Evolutionary conservation across 1,284 basidiomycete genomes (phyloP).

Genomic region (Cryptococcus maquisensis): DNA sequence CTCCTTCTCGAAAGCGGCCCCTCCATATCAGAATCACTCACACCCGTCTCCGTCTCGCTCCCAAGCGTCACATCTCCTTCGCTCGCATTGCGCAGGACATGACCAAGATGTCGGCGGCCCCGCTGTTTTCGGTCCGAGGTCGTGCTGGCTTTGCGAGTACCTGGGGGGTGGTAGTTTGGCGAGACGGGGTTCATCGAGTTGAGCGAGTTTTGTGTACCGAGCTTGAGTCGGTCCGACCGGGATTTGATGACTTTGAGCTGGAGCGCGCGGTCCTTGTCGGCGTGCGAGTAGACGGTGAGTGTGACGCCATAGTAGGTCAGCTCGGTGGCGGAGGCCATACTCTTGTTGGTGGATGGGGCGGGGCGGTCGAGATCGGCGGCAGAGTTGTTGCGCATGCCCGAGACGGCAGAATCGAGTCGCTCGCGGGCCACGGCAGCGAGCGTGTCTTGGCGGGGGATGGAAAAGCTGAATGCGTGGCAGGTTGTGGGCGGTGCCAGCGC

Average conservation of each 20-base stretch:
- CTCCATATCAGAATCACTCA: slow-evolving; percentile 65
- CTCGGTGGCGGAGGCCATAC: slow-evolving; percentile 37
- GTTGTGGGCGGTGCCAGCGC: slow-evolving; percentile 86
- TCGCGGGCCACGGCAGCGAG: slow-evolving; percentile 28
- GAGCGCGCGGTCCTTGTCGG: slow-evolving; percentile 71
- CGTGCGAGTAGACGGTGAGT: slow-evolving; percentile 88
- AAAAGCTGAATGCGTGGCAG: slow-evolving; percentile 86
- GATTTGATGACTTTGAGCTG: slow-evolving; percentile 34
- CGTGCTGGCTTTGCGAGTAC: slow-evolving; percentile 1
- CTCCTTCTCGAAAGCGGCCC: slow-evolving; percentile 44
- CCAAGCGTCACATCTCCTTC: slow-evolving; percentile 6
- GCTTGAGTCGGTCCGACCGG: slow-evolving; percentile 13
- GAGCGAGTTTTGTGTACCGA: slow-evolving; percentile 9
- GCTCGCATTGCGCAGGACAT: slow-evolving; percentile 5
- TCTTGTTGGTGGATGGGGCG: slow-evolving; percentile 18
- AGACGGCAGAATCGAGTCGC: slow-evolving; percentile 14
- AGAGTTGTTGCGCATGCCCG: slow-evolving; percentile 9
- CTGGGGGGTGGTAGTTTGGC: background rate
- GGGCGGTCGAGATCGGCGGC: slow-evolving; percentile 13
- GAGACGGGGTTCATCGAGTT: slow-evolving; percentile 4
- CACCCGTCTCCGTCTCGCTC: slow-evolving; percentile 20
- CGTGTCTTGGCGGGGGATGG: slow-evolving; percentile 38
- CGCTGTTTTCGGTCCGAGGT: background rate
- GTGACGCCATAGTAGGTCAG: slow-evolving; percentile 80
- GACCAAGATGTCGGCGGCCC: background rate